These are phyloP conservation scores for Dillenia turbinata DNA, from an alignment of 164 flowering plant species.

Conservation along the genomic window DNA sequence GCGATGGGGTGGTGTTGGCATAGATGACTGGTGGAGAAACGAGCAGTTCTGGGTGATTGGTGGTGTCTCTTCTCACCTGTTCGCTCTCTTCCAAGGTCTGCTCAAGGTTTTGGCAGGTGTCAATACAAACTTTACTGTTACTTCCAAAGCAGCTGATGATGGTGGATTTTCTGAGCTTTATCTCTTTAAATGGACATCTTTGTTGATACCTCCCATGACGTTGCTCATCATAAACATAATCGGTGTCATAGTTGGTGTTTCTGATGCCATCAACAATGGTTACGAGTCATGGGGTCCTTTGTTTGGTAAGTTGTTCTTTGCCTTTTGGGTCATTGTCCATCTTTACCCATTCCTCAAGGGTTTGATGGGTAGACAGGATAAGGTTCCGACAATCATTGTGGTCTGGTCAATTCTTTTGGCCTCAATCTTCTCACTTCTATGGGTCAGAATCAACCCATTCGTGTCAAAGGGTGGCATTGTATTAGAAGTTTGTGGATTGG, in stretches of 20 bases:
- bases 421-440: conserved; percentile 61
- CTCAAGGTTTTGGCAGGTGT: conserved; percentile 79
- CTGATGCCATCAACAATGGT: conserved; percentile 67
- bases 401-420: conserved; percentile 77
- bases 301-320: conserved; percentile 67
- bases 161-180: conserved; percentile 73
- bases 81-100: conserved; percentile 75
- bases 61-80: conserved; percentile 67
- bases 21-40: conserved; percentile 86
- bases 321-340: conserved; percentile 76
- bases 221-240: conserved; percentile 58
- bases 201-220: conserved; percentile 63
- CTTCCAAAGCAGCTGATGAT: conserved; percentile 74
- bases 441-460: conserved; percentile 74
- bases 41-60: conserved; percentile 93
- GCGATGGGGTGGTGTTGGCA: conserved; percentile 75
- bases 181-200: conserved; percentile 72
- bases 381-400: conserved; percentile 58
- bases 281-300: conserved; percentile 82
- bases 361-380: conserved; percentile 56
- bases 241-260: conserved; percentile 58
- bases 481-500: conserved; percentile 61
- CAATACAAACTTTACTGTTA: conserved; percentile 76
- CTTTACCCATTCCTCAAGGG: conserved; percentile 87
- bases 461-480: conserved; percentile 37